phyloP scores from a whole-genome alignment of 441 rosid genomes.

The Populus trichocarpa region DNA sequence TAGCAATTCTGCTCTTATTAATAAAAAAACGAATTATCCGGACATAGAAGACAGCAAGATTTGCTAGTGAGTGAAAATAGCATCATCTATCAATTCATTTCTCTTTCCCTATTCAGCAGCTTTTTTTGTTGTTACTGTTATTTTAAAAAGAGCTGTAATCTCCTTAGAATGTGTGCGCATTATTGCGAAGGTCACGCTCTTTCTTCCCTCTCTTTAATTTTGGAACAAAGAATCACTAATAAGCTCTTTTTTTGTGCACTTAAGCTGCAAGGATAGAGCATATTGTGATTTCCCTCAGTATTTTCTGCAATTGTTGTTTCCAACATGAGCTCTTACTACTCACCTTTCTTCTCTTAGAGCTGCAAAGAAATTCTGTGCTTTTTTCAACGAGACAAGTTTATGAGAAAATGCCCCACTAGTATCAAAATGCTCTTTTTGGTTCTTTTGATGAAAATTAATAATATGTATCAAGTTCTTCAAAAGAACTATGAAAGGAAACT shows the following conservation, averaged over 20 bases:
- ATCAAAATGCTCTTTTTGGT: not conserved
- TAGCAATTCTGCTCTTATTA: not conserved
- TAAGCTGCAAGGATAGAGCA: not conserved
- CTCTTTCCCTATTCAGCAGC: not conserved
- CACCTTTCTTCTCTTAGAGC: not conserved
- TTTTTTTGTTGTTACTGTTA: not conserved
- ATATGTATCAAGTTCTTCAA: not conserved
- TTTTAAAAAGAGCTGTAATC: not conserved
- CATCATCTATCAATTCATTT: not conserved
- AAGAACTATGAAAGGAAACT: not conserved
- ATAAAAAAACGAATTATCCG: not conserved
- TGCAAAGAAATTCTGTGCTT: not conserved
- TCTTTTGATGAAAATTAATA: not conserved
- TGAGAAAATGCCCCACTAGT: not conserved
- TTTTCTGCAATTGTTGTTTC: not conserved
- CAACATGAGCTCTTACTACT: not conserved
- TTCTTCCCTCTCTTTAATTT: not conserved
- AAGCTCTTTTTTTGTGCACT: not conserved
- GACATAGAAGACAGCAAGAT: slow-evolving; percentile 1
- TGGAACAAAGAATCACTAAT: not conserved
- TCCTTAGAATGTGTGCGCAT: not conserved
- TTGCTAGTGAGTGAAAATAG: not conserved
- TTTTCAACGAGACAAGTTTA: not conserved
- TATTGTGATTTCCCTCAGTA: not conserved
- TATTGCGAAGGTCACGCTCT: not conserved